Percentiles rank a stretch among this genome's conserved stretches.
phyloP scores from a whole-genome alignment of 306 rosid species.

The Rosa multiflora region DNA sequence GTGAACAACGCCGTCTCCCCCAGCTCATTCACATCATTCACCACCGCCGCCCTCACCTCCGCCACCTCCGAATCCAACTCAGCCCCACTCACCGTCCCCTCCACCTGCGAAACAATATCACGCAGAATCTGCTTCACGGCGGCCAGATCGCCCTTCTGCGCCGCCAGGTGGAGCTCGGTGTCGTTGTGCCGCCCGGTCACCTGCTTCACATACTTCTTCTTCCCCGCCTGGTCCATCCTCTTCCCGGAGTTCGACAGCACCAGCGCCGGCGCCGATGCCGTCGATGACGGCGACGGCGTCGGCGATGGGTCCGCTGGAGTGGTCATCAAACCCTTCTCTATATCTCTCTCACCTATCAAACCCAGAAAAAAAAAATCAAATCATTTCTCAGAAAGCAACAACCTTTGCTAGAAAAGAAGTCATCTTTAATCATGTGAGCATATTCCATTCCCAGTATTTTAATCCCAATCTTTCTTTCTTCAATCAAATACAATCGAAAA shows the following conservation, averaged over 20 bases:
- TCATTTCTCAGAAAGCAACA: neutral
- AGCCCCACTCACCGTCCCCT: conserved; percentile 58
- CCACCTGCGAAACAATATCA: conserved; percentile 74
- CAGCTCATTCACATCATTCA: conserved; percentile 86
- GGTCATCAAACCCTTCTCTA: conserved; percentile 40
- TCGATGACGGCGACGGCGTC: conserved; percentile 70
- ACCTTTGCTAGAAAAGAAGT: neutral
- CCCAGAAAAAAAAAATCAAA: conserved; percentile 23
- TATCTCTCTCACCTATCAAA: conserved; percentile 38
- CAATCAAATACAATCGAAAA: neutral
- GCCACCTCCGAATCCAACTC: conserved; percentile 75
- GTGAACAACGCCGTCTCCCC: conserved; percentile 85
- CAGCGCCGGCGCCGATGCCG: conserved; percentile 77
- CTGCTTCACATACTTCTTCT: conserved; percentile 96
- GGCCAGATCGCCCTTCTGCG: conserved; percentile 86
- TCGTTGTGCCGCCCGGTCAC: conserved; percentile 98
- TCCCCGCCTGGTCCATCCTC: conserved; percentile 93
- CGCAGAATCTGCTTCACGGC: conserved; percentile 83
- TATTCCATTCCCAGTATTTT: neutral
- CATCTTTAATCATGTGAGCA: neutral
- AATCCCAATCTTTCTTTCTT: neutral
- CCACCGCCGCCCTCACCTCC: conserved; percentile 80
- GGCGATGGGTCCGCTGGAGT: conserved; percentile 68
- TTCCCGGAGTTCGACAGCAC: conserved; percentile 93
- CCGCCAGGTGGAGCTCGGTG: conserved; percentile 94